Base-by-base conservation (phyloP, 164 flowering plant genomes). In the Magnolia officinalis region DNA sequence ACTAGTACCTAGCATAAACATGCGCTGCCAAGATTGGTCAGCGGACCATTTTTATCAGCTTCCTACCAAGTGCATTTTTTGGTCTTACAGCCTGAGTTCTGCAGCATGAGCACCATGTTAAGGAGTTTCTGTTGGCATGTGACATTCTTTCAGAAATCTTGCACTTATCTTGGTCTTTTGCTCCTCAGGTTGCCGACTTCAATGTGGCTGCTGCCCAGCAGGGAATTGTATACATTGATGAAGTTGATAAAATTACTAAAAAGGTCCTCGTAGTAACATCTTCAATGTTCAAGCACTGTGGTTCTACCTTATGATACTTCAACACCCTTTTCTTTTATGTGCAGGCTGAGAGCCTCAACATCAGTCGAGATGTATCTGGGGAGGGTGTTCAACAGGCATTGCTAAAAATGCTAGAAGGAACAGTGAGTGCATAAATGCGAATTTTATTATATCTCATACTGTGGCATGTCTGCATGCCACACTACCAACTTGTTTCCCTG, bases 311-410 rank as follows among this genome's bases (percentile, higher is more conserved):
- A 64, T 31, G 11, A 1, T 72, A 19, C 26, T 49, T 9, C 19
- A 3, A 8, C 61, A 66, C 14, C 16, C 14, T 66, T 21, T 52
- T 50, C 21, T 70, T 58, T 50, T 77, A 52, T 50, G 71, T 73
- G n/a, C 89, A 95, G 99, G 90, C 98, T 71, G 99, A 95, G 85
- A 92, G 94, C 82, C 80, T 90, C 67, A 93, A 95, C 71, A 83
- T 92, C 70, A 92, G 98, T 75, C 87, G 98, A 86, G 99, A 95
- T 86, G 99, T 95, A 19, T 93, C 98, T 4, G 99, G 99, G 21
- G 98, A 95, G 83, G 99, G 98, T 75, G 98, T 95, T 69, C 99
- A 95, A 75, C 99, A 95, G 82, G 98, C 98, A 76, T 86, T 95
- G 67, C 85, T 95, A 20, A 95, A 93, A 82, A 95, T 95, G 99